These are phyloP conservation scores for Geotrichum carabidarum DNA, from an alignment of 1,139 yeast species.

Conservation along the genomic window DNA sequence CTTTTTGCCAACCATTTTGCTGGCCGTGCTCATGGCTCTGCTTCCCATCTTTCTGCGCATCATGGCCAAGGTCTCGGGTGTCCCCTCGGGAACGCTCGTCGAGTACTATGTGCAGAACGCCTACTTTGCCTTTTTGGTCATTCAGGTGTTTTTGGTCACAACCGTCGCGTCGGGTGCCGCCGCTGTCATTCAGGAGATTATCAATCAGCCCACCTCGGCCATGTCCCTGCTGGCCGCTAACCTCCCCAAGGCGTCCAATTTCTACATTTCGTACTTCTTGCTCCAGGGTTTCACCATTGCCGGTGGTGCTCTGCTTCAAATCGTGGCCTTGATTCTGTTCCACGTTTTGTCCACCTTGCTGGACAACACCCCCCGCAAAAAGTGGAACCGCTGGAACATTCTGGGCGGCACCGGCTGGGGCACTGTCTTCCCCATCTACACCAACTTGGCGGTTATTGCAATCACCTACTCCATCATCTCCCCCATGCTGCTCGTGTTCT, in stretches of 20 bases:
- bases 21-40: slow-evolving; percentile 77
- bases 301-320: slow-evolving; percentile 74
- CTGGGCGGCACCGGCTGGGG: slow-evolving; percentile 78
- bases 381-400: slow-evolving; percentile 64
- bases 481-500: slow-evolving; percentile 68
- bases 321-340: slow-evolving; percentile 65
- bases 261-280: slow-evolving; percentile 51
- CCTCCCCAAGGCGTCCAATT: slow-evolving; percentile 86
- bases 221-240: slow-evolving; percentile 64
- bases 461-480: slow-evolving; percentile 78
- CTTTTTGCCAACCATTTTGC: slow-evolving; percentile 74
- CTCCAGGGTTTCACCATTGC: slow-evolving; percentile 82
- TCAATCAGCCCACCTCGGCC: slow-evolving; percentile 59
- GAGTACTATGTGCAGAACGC: slow-evolving; percentile 81
- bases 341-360: slow-evolving; percentile 67
- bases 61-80: slow-evolving; percentile 71
- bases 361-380: slow-evolving; percentile 82
- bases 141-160: slow-evolving; percentile 71
- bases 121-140: slow-evolving; percentile 83
- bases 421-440: slow-evolving; percentile 76
- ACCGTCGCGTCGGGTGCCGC: slow-evolving; percentile 81
- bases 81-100: slow-evolving; percentile 61
- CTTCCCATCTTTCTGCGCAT: slow-evolving; percentile 75
- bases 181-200: slow-evolving; percentile 63
- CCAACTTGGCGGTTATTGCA: slow-evolving; percentile 75